Evolutionary conservation across 2,329 filamentous ascomycete species (phyloP), one percentile per base, ranked within the genome.

Genomic region (Colletotrichum somersetense): DNA sequence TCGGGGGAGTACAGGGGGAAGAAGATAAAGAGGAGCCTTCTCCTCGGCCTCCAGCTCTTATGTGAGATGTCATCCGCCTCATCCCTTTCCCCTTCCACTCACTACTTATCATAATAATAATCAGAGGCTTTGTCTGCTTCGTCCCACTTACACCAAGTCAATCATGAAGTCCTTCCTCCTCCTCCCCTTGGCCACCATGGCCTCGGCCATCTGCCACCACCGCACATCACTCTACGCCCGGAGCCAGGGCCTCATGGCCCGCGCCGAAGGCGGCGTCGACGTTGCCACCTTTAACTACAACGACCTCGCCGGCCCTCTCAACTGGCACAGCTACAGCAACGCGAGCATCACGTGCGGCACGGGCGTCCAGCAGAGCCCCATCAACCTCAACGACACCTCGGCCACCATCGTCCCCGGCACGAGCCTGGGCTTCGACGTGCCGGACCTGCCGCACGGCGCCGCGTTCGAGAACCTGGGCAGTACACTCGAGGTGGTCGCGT

Each of bases 341-440:
- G 73, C 73, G 33, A 88, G 88, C 77, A 76, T 77, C 12, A 77
- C 81, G 14, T 90, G 89, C 77, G 84, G 83, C 50, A 79, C 77
- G 2, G 88, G 89, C 46, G 81, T 75, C 18, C 79, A 82, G 64
- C 89, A 90, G 78, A 89, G 88, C 0, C 89, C 89, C 65, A 89
- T 91, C 77, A 85, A 89, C 77, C 79, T 90, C 73, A 80, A 77
- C 30, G 71, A 77, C 10, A 63, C 48, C 48, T 74, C 74, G 53
- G 69, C 71, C 53, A 74, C 61, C 5, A 61, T 73, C 1, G 75
- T 75, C 0, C 65, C 76, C 73, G 82, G 83, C 66, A 74, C 75
- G 1, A 75, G 76, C 18, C 76, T 86, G 20, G 62, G 72, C 0
- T 74, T 81, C 74, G 72, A 79, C 53, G 80, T 89, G 55, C 80